Evolutionary conservation across 345 rosid genomes (phyloP), one percentile per base, ranked within the genome.

Genomic region (Psidium guajava): DNA sequence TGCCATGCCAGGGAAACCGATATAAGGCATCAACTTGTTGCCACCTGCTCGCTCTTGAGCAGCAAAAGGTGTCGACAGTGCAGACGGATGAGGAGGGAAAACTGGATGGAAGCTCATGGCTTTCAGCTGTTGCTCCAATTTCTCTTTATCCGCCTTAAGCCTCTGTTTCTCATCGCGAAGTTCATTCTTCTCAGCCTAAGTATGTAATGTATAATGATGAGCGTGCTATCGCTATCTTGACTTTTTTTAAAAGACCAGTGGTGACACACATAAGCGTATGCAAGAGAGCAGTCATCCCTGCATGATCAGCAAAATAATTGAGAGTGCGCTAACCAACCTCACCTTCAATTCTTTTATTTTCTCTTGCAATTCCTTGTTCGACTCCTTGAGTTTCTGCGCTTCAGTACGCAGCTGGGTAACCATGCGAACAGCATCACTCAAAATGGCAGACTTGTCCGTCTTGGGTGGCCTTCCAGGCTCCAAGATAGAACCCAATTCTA

Each of bases 391-490:
- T 87, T 93, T 97, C 93, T 93, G 95, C 42, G 95, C 93, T 88
- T 97, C 98, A 82, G 93, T 92, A 5, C 96, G 92, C 88, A 97
- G 88, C 89, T 95, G 99, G 82, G 92, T 91, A 87, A 97, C 98
- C 96, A 94, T 91, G 75, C 98, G 93, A 44, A 94, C 95, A 88
- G 98, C 99, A 85, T 97, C 99, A n/a, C 93, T 88, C 92, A 97
- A 90, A 89, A 97, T 91, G 54, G 97, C 98, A 86, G 97, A 92
- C 93, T 95, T 97, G 89, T 97, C 99, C 24, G 94, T 92, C 89
- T 97, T 97, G 54, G 97, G 98, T 88, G 98, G 93, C 90, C 93
- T 94, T 86, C 96, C 98, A 84, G 97, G 97, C 89, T 95, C 98
- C 91, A 97, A 85, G 81, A 95, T 94, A 84, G 93, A 84, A 85